These are phyloP conservation scores for Epithele typhae DNA, from an alignment of 768 basidiomycete species.

Conservation along the genomic window DNA sequence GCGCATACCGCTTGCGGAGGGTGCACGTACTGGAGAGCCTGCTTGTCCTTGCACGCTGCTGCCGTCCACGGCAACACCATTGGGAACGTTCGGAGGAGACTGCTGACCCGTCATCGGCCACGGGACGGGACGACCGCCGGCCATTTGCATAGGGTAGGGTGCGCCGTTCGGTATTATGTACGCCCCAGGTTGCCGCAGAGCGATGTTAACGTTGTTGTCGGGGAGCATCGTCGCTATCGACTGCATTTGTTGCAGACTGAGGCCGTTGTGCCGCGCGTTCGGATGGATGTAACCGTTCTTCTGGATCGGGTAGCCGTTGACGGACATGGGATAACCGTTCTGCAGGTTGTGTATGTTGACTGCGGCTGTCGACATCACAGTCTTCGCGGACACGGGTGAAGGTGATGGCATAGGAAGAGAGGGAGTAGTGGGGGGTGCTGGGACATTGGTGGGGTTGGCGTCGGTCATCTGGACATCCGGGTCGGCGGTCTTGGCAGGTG, in stretches of 20 bases:
- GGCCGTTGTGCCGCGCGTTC: slow-evolving; percentile 32
- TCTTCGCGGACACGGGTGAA: slow-evolving; percentile 46
- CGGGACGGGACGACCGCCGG: slow-evolving; percentile 34
- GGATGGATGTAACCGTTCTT: slow-evolving; percentile 31
- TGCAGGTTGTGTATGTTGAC: slow-evolving; percentile 33
- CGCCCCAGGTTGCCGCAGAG: slow-evolving; percentile 29
- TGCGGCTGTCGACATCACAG: slow-evolving; percentile 37
- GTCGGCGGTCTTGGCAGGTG: slow-evolving; percentile 8
- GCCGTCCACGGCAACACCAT: slow-evolving; percentile 28
- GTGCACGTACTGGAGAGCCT: slow-evolving; percentile 40
- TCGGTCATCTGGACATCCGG: slow-evolving; percentile 16
- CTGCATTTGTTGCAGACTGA: slow-evolving; percentile 58
- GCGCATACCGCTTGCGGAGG: slow-evolving; percentile 57
- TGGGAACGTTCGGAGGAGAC: slow-evolving; percentile 17
- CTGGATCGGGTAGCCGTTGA: slow-evolving; percentile 38
- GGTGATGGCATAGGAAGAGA: slow-evolving; percentile 12
- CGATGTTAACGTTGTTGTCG: slow-evolving; percentile 20
- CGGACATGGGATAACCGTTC: slow-evolving; percentile 37
- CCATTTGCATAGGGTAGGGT: slow-evolving; percentile 40
- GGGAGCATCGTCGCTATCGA: slow-evolving; percentile 29
- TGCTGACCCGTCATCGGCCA: slow-evolving; percentile 29
- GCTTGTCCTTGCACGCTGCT: slow-evolving; percentile 31
- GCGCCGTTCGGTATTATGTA: slow-evolving; percentile 33
- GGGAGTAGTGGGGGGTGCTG: slow-evolving; percentile 21
- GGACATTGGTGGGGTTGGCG: slow-evolving; percentile 7